These are phyloP conservation scores for Myxozyma kluyveri DNA, from an alignment of 805 yeast genomes.

Conservation along the genomic window DNA sequence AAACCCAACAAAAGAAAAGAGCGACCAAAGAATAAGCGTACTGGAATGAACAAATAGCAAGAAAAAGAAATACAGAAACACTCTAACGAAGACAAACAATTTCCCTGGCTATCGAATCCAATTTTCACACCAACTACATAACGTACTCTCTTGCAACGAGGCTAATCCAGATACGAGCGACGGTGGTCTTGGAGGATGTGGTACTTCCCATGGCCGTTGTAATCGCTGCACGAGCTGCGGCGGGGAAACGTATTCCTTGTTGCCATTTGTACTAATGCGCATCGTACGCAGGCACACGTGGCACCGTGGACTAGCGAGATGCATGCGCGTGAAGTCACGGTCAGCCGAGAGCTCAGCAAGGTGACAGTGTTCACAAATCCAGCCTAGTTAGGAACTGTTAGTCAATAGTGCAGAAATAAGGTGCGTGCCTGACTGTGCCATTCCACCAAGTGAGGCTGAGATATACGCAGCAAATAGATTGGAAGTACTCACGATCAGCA, in stretches of 20 bases:
- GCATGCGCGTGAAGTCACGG: neutral
- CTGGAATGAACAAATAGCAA: too few species aligned
- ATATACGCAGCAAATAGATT: too few species aligned
- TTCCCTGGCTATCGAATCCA: slow-evolving; percentile 9
- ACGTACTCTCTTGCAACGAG: neutral
- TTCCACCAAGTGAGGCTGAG: too few species aligned
- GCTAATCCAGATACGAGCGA: neutral
- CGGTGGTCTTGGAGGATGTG: neutral
- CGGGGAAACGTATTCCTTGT: neutral
- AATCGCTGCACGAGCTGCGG: neutral
- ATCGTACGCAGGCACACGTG: slow-evolving; percentile 14
- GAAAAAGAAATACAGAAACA: too few species aligned
- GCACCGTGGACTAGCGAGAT: slow-evolving; percentile 3
- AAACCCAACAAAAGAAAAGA: too few species aligned
- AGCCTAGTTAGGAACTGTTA: slow-evolving; percentile 13
- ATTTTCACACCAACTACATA: slow-evolving; percentile 27
- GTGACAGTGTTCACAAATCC: slow-evolving; percentile 25
- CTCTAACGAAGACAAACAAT: neutral
- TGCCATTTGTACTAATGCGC: neutral
- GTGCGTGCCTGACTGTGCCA: too few species aligned
- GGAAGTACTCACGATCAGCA: slow-evolving; percentile 8
- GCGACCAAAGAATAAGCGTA: too few species aligned
- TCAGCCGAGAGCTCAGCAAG: slow-evolving; percentile 13
- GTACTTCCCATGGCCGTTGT: too few species aligned
- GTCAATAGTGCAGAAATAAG: too few species aligned